Percentiles rank a stretch among this genome's conserved stretches.
These are phyloP conservation scores for Sambucus nigra DNA, from an alignment of 129 eudicot species.

Conservation along the genomic window DNA sequence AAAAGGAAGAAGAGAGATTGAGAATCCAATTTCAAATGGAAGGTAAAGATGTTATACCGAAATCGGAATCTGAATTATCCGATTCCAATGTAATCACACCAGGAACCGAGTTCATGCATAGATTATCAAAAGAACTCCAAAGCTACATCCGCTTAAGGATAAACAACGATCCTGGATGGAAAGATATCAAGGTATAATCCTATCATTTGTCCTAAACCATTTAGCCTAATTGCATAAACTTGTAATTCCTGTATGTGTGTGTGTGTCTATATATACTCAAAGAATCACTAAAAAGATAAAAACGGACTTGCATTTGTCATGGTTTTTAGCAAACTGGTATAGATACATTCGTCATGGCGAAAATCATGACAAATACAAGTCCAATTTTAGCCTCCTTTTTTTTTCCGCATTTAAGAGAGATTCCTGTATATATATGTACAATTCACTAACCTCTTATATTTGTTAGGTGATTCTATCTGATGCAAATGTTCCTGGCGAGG, in stretches of 20 bases:
- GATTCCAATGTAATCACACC: conserved; percentile 33
- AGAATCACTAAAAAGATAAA: no score
- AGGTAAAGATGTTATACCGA: conserved; percentile 24
- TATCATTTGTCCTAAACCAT: no score
- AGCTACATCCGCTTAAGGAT: conserved; percentile 22
- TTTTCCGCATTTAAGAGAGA: no score
- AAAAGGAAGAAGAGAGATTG: conserved; percentile 27
- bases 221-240: no score
- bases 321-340: no score
- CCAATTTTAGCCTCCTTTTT: no score
- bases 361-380: no score
- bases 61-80: conserved; percentile 16
- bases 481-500: conserved; percentile 39
- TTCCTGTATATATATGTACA: no score
- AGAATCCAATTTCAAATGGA: conserved; percentile 18
- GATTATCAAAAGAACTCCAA: conserved; percentile 24
- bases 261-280: no score
- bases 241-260: no score
- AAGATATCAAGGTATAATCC: conserved; percentile 20
- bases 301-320: no score
- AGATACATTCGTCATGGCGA: no score
- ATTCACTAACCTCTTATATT: neutral
- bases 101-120: conserved; percentile 26
- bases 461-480: conserved; percentile 23
- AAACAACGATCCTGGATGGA: conserved; percentile 21